phyloP scores from a whole-genome alignment of 768 basidiomycete genomes.

The Amylocystis lapponica region DNA sequence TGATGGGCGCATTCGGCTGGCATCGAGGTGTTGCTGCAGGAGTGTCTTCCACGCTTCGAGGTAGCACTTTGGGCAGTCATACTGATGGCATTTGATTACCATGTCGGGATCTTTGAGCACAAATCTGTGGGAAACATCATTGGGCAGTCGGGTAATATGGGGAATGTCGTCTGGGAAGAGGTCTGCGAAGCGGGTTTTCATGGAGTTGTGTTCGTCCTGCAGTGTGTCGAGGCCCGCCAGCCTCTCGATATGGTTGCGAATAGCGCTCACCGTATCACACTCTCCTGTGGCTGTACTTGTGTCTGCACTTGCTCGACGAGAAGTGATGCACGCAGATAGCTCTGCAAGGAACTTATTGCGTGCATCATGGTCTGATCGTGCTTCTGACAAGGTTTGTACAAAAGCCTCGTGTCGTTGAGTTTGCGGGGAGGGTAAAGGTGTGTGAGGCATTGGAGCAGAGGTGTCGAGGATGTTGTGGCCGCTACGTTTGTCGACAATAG shows the following conservation, averaged over 20 bases:
- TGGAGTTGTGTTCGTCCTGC: slow-evolving; percentile 10
- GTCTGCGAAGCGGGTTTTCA: slow-evolving; percentile 9
- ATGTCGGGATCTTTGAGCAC: slow-evolving; percentile 9
- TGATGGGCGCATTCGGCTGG: slow-evolving; percentile 26
- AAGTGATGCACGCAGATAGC: not conserved
- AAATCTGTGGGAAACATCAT: slow-evolving; percentile 12
- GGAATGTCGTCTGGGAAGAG: slow-evolving; percentile 29
- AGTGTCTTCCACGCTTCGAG: slow-evolving; percentile 27
- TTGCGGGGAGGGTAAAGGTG: too few relatives aligned
- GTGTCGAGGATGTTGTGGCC: too few relatives aligned
- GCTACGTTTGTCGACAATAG: too few relatives aligned
- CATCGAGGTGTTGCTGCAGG: slow-evolving; percentile 27
- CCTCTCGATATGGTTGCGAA: slow-evolving; percentile 12
- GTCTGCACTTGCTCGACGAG: not conserved
- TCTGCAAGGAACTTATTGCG: not conserved
- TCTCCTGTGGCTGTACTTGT: not conserved
- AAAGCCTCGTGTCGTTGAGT: too few relatives aligned
- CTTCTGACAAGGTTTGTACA: too few relatives aligned
- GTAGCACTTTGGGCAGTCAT: slow-evolving; percentile 20
- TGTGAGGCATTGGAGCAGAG: too few relatives aligned
- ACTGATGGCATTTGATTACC: not conserved
- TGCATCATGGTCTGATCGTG: not conserved
- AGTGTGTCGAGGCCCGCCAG: slow-evolving; percentile 10
- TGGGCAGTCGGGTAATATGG: slow-evolving; percentile 11
- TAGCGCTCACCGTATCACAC: slow-evolving; percentile 13